Conservation (phyloP, 768 basidiomycete genomes). For the Boletus reticulatus region DNA sequence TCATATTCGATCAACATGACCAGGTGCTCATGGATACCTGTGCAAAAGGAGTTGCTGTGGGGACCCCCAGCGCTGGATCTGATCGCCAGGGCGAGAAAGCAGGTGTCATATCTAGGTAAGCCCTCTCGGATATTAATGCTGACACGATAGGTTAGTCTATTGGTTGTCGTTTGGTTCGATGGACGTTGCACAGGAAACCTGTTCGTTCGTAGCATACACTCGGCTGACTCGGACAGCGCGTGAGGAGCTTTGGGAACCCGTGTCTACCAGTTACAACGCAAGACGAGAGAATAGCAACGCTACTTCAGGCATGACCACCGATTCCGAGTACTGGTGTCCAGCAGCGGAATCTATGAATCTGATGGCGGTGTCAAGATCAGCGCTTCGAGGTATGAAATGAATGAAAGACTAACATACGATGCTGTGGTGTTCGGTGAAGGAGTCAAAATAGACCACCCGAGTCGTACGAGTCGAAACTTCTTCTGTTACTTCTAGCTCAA, state of each 20-base stretch:
- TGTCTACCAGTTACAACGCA: background rate
- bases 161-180: background rate
- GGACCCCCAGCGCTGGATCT: background rate
- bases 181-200: background rate
- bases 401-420: background rate
- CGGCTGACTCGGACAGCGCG: background rate
- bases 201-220: background rate
- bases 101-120: background rate
- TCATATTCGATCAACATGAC: constrained; percentile 3
- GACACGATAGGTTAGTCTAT: background rate
- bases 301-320: background rate
- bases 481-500: background rate
- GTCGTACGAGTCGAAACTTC: constrained; percentile 17
- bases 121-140: constrained; percentile 8
- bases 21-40: constrained; percentile 8
- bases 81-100: background rate
- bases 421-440: constrained; percentile 16
- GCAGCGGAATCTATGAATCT: background rate
- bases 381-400: background rate
- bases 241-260: background rate
- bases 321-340: background rate
- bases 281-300: background rate
- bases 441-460: background rate
- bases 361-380: constrained; percentile 10
- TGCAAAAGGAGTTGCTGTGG: constrained; percentile 10